Percentiles rank a stretch among this genome's conserved stretches.
Conservation (phyloP, 306 rosid genomes). For the Bauhinia variegata region DNA sequence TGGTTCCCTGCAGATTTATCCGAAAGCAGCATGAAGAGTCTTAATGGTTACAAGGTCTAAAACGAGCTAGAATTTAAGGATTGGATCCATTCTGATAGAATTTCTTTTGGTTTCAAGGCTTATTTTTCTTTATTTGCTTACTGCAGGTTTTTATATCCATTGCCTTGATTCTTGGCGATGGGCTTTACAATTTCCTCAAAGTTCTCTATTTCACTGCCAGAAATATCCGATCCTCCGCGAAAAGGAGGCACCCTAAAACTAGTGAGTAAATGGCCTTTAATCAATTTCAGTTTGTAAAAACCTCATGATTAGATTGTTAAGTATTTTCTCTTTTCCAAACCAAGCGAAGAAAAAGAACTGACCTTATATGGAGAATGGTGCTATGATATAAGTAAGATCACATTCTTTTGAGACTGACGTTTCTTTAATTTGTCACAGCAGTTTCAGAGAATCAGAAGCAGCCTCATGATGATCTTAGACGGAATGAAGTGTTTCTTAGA, state of each 20-base stretch:
- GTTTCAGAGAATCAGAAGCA: slow-evolving; percentile 50
- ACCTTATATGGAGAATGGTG: background rate
- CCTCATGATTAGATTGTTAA: too few species aligned
- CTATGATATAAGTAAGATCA: slow-evolving; percentile 21
- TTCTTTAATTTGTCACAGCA: slow-evolving; percentile 40
- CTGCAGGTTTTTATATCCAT: slow-evolving; percentile 92
- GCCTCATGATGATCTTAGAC: slow-evolving; percentile 62
- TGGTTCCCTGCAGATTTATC: slow-evolving; percentile 81
- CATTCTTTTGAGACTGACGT: slow-evolving; percentile 18
- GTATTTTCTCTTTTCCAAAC: too few species aligned
- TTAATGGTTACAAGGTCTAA: slow-evolving; percentile 88
- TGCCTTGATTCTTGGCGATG: slow-evolving; percentile 91
- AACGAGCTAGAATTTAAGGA: slow-evolving; percentile 15
- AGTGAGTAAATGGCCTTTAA: slow-evolving; percentile 45
- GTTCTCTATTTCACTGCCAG: slow-evolving; percentile 62
- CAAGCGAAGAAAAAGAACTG: background rate
- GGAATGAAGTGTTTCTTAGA: slow-evolving; percentile 78
- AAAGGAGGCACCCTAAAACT: slow-evolving; percentile 51
- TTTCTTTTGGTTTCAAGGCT: slow-evolving; percentile 22
- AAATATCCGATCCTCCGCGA: slow-evolving; percentile 55
- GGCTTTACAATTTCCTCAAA: slow-evolving; percentile 90
- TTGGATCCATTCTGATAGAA: slow-evolving; percentile 13
- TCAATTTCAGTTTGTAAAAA: too few species aligned
- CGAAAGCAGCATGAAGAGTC: slow-evolving; percentile 93
- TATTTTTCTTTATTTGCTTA: slow-evolving; percentile 26